Evolutionary conservation across 2,329 filamentous ascomycete genomes (phyloP), one percentile per base, ranked within the genome.

Genomic region (Clonostachys chloroleuca): DNA sequence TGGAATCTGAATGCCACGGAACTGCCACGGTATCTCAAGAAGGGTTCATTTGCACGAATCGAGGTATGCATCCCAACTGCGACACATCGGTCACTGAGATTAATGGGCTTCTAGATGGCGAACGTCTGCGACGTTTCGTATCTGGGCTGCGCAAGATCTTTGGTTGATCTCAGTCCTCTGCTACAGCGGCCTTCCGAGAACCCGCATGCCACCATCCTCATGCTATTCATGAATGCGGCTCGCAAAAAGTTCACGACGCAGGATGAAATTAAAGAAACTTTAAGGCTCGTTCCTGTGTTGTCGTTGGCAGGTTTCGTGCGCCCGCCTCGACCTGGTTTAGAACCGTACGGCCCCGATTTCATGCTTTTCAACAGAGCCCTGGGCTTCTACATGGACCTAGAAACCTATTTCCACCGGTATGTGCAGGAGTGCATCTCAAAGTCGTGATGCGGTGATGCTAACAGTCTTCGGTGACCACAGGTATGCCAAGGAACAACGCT

Each of bases 221-320:
- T 64, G 10, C 59, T 71, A 1, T 74, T 70, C 57, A 52, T 68
- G 43, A 69, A 69, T 48, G 67, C 64, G 2, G 51, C 65, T 17
- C 12, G 42, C 2, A 54, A 65, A 36, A 52, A 18, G 14, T 14
- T n/a, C 14, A 39, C 17, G 12, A 30, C 36, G 12, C 12, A 18
- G 36, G 36, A n/a, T 12, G 14, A 39, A 39, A 9, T n/a, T 18
- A 3, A 8, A 8, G 14, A 18, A 18, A 14, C 3, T 12, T 13
- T 8, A 39, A 8, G 36, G 17, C 36, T 39, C 12, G 36, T 39
- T 12, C 14, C 36, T 12, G 36, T 39, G 14, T 8, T 39, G 6
- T 8, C 36, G 17, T 14, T n/a, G 36, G 14, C 36, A 39, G 14
- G 36, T 39, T n/a, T 18, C 17, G 36, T n/a, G 14, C 14, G 14